Evolutionary conservation across 441 rosid genomes (phyloP).

Genomic region (Hura crepitans): DNA sequence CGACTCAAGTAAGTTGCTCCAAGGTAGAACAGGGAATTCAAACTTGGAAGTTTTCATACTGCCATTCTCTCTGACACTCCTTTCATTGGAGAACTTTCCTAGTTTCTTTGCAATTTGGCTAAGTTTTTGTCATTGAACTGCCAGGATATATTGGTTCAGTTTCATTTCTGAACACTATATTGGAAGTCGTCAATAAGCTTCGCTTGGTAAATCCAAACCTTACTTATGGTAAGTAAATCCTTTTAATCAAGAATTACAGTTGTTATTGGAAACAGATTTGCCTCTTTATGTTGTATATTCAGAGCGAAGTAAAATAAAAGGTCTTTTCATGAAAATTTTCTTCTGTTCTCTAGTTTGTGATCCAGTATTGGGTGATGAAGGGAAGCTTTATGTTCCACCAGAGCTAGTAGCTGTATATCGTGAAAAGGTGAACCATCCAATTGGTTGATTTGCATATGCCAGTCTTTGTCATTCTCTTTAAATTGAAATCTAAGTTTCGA

Average conservation of each 20-base stretch:
- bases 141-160: slow-evolving; percentile 98
- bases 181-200: slow-evolving; percentile 81
- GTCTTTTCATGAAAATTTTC: background rate
- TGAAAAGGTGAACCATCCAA: slow-evolving; percentile 57
- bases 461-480: background rate
- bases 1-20: background rate
- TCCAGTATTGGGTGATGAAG: slow-evolving; percentile 99
- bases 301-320: background rate
- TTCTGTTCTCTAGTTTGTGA: slow-evolving; percentile 74
- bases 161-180: slow-evolving; percentile 71
- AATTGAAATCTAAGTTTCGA: background rate
- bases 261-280: no score
- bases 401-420: slow-evolving; percentile 83
- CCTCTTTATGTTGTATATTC: background rate
- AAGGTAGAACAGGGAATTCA: background rate
- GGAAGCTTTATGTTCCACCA: slow-evolving; percentile 90
- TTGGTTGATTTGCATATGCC: background rate
- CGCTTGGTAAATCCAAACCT: slow-evolving; percentile 84
- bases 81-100: no score
- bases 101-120: no score
- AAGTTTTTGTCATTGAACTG: background rate
- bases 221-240: slow-evolving; percentile 62
- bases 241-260: no score
- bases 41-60: background rate
- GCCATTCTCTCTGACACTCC: background rate